Conservation (phyloP, 495 filamentous ascomycete genomes). For the Neurospora sp. region DNA sequence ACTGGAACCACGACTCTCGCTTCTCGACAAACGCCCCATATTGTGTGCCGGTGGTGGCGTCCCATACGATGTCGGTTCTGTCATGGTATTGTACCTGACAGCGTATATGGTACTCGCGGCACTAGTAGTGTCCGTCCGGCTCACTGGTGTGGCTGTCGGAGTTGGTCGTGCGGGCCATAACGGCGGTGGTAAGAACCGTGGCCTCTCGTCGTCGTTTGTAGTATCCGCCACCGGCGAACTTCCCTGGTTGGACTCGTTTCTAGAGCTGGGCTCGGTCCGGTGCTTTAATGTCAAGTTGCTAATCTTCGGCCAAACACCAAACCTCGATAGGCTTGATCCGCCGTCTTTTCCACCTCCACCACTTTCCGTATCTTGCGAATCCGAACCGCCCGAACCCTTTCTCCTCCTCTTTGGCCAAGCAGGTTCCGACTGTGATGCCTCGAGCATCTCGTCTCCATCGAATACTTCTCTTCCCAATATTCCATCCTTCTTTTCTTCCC, state of each 20-base stretch:
- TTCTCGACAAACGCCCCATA: conserved; percentile 20
- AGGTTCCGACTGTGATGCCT: conserved; percentile 47
- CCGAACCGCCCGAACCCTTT: conserved; percentile 20
- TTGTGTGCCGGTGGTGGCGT: conserved; percentile 28
- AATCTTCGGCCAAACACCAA: conserved; percentile 38
- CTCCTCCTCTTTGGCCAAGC: conserved; percentile 26
- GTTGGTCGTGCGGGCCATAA: conserved; percentile 53
- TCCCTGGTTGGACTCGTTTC: not conserved
- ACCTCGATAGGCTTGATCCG: conserved; percentile 18
- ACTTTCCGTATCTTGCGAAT: conserved; percentile 18
- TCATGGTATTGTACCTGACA: conserved; percentile 70
- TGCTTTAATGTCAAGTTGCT: conserved; percentile 33
- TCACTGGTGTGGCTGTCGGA: conserved; percentile 59
- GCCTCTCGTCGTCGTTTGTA: conserved; percentile 20
- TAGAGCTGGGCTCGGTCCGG: conserved; percentile 19
- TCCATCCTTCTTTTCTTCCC: conserved; percentile 92
- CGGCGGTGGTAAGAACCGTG: conserved; percentile 31
- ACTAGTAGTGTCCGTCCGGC: conserved; percentile 62
- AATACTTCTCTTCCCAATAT: conserved; percentile 91
- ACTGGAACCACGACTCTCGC: conserved; percentile 22
- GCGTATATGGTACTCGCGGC: conserved; percentile 74
- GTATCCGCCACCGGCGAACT: not conserved
- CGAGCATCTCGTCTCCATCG: conserved; percentile 93
- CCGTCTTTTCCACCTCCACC: conserved; percentile 8
- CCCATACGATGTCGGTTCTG: conserved; percentile 46